Percentiles rank a stretch among this genome's conserved stretches.
Evolutionary conservation across 1,139 yeast species (phyloP).

Genomic region (Wickerhamiella infanticola): DNA sequence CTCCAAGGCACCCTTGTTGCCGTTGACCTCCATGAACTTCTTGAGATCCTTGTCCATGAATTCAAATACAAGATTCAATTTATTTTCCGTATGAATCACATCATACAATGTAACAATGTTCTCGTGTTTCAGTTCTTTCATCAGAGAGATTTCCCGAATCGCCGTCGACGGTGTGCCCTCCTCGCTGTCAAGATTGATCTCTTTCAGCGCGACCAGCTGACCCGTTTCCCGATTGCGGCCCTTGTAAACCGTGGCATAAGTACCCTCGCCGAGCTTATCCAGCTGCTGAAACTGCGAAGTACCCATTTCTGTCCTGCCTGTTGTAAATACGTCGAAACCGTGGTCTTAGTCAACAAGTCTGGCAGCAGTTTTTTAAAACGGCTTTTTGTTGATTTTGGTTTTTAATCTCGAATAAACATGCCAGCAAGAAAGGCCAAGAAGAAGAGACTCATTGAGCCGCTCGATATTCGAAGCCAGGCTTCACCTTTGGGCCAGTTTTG

Average conservation of each 20-base stretch:
- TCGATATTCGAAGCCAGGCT: constrained; percentile 18
- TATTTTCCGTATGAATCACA: constrained; percentile 93
- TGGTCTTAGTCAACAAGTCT: no score
- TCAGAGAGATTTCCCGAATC: constrained; percentile 83
- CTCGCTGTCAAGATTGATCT: constrained; percentile 84
- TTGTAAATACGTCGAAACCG: no score
- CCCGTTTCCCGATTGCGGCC: constrained; percentile 89
- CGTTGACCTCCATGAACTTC: constrained; percentile 82
- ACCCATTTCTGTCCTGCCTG: constrained; percentile 9
- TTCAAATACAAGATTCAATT: constrained; percentile 83
- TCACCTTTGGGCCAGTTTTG: constrained; percentile 51
- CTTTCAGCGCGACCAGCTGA: constrained; percentile 84
- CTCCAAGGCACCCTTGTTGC: constrained; percentile 66
- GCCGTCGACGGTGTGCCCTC: constrained; percentile 99
- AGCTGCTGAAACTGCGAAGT: constrained; percentile 27
- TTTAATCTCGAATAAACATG: neutral
- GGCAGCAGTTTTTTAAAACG: no score
- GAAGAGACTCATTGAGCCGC: constrained; percentile 6
- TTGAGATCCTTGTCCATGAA: constrained; percentile 89
- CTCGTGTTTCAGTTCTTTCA: constrained; percentile 92
- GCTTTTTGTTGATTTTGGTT: no score
- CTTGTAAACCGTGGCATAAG: constrained; percentile 95
- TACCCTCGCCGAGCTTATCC: constrained; percentile 93
- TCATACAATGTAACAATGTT: constrained; percentile 87
- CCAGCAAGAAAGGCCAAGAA: neutral